A percentile compares a stretch with the other conserved stretches of the same genome.
These are phyloP conservation scores for Kodamaea kaohsiungensis DNA, from an alignment of 805 yeast genomes.

Conservation along the genomic window DNA sequence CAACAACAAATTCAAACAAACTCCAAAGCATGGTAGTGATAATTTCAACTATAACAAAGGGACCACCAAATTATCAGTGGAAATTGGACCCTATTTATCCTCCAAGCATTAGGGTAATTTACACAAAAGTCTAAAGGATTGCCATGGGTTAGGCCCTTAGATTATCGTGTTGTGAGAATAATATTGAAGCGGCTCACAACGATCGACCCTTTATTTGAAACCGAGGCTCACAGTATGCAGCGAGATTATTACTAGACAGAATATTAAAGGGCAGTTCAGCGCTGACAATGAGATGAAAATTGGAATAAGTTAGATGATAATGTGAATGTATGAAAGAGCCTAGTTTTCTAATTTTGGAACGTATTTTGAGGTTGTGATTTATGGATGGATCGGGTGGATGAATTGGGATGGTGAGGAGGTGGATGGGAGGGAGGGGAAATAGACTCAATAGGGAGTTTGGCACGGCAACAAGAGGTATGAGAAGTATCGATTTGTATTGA, in stretches of 20 bases:
- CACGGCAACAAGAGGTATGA: too few species aligned
- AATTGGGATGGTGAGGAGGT: not conserved
- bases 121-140: not conserved
- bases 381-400: not conserved
- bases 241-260: not conserved
- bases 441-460: too few species aligned
- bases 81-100: not conserved
- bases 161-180: not conserved
- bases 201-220: not conserved
- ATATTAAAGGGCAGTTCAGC: not conserved
- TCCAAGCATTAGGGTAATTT: not conserved
- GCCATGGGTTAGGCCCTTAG: not conserved
- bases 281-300: not conserved
- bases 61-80: not conserved
- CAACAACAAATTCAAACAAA: too few species aligned
- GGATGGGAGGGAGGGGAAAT: too few species aligned
- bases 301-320: not conserved
- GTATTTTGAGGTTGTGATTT: not conserved
- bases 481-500: too few species aligned
- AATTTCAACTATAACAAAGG: too few species aligned
- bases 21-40: too few species aligned
- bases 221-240: not conserved
- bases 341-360: not conserved
- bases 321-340: not conserved
- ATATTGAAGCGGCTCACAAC: not conserved